Conservation (phyloP, 495 filamentous ascomycete species). For the Choiromyces venosus region DNA sequence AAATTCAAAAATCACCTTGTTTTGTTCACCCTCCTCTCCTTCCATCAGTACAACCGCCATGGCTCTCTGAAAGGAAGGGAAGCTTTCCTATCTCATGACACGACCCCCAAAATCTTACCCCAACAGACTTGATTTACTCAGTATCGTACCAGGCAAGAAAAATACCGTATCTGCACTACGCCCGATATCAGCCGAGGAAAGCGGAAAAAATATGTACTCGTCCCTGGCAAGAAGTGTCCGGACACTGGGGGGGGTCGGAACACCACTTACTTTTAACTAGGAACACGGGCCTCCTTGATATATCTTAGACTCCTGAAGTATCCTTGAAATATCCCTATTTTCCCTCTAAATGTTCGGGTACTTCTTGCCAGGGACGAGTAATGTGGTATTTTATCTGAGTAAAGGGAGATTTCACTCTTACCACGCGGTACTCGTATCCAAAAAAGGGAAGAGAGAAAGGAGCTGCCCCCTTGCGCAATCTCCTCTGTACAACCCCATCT, state of each 20-base stretch:
- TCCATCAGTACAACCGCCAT: neutral
- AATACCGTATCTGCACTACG: neutral
- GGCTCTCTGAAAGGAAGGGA: neutral
- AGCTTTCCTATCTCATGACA: neutral
- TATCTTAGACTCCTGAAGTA: too few relatives aligned
- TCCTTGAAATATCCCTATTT: too few relatives aligned
- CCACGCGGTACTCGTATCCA: neutral
- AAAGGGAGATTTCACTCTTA: neutral
- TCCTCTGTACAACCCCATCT: neutral
- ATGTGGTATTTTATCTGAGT: neutral
- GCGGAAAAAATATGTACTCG: neutral
- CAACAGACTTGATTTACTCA: neutral
- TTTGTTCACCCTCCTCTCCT: neutral
- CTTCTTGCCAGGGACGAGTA: too few relatives aligned
- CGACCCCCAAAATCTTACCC: neutral
- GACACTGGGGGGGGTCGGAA: too few relatives aligned
- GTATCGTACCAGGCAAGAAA: neutral
- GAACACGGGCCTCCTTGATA: too few relatives aligned
- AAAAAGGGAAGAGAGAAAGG: neutral
- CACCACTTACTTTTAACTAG: too few relatives aligned
- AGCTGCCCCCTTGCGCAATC: neutral
- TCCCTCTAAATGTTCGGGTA: too few relatives aligned
- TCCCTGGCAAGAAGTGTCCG: too few relatives aligned
- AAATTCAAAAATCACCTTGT: neutral
- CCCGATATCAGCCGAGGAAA: neutral